Conservation (phyloP, 257 asterid species). For the Cordia subcordata region DNA sequence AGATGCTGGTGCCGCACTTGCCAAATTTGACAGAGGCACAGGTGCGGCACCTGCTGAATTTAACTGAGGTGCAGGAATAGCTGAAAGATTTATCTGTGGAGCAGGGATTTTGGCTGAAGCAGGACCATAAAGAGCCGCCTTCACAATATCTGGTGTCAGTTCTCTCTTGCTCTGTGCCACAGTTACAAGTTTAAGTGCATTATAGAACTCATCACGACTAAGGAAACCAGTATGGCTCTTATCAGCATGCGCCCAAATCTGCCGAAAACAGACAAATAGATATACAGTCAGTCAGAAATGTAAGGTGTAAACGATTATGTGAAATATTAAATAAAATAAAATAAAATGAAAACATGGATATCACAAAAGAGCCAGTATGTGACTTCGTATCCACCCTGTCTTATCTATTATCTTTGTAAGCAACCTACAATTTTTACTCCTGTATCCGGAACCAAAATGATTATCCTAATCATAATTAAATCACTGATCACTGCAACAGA, state of each 20-base stretch:
- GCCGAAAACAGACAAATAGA: slow-evolving; percentile 19
- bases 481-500: too few relatives aligned
- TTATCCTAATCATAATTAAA: too few relatives aligned
- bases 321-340: too few relatives aligned
- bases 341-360: too few relatives aligned
- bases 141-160: slow-evolving; percentile 85
- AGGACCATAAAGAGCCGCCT: slow-evolving; percentile 82
- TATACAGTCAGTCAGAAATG: too few relatives aligned
- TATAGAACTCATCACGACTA: slow-evolving; percentile 75
- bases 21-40: slow-evolving; percentile 48
- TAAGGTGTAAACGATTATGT: too few relatives aligned
- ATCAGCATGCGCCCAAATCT: slow-evolving; percentile 91
- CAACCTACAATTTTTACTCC: too few relatives aligned
- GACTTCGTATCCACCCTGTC: too few relatives aligned
- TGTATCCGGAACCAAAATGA: too few relatives aligned
- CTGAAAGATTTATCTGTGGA: slow-evolving; percentile 65
- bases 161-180: slow-evolving; percentile 97
- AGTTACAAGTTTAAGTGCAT: slow-evolving; percentile 93
- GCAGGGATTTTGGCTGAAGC: slow-evolving; percentile 94
- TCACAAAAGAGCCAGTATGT: too few relatives aligned
- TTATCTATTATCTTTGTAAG: too few relatives aligned
- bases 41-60: slow-evolving; percentile 44
- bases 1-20: slow-evolving; percentile 41
- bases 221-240: slow-evolving; percentile 73
- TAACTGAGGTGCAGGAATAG: slow-evolving; percentile 46